These are phyloP conservation scores for Aspergillus oerlinghausenensis DNA, from an alignment of 2,329 filamentous ascomycete species.

Conservation along the genomic window DNA sequence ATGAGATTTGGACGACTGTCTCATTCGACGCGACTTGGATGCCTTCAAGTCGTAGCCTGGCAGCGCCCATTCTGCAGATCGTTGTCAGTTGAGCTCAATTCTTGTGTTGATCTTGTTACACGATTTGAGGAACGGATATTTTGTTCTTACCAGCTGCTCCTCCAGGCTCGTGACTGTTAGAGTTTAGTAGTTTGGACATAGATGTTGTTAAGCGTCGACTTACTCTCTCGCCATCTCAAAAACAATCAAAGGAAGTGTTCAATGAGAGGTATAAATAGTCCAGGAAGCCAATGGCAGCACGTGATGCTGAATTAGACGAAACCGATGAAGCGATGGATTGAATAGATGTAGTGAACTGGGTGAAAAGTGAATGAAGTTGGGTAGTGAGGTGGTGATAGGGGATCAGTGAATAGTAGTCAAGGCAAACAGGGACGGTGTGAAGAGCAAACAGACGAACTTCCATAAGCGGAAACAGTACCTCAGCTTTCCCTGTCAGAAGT, in stretches of 20 bases:
- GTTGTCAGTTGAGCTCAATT: background rate
- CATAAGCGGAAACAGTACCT: background rate
- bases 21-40: background rate
- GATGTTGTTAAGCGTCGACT: slow-evolving; percentile 1
- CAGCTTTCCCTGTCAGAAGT: background rate
- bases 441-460: background rate
- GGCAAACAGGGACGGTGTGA: background rate
- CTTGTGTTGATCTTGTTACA: background rate
- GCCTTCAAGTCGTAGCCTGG: slow-evolving; percentile 17
- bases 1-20: background rate
- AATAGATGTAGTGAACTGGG: background rate
- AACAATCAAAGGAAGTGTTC: background rate
- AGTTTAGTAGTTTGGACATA: background rate
- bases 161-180: slow-evolving; percentile 16
- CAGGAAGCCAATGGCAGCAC: background rate
- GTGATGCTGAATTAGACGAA: background rate
- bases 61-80: slow-evolving; percentile 20
- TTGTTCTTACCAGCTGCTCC: slow-evolving; percentile 20
- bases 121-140: background rate
- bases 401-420: background rate
- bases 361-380: background rate
- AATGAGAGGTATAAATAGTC: background rate
- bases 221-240: slow-evolving; percentile 1
- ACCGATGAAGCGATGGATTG: background rate
- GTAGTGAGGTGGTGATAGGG: background rate